Conservation (phyloP, 805 yeast species). For the Pichia nakasei region DNA sequence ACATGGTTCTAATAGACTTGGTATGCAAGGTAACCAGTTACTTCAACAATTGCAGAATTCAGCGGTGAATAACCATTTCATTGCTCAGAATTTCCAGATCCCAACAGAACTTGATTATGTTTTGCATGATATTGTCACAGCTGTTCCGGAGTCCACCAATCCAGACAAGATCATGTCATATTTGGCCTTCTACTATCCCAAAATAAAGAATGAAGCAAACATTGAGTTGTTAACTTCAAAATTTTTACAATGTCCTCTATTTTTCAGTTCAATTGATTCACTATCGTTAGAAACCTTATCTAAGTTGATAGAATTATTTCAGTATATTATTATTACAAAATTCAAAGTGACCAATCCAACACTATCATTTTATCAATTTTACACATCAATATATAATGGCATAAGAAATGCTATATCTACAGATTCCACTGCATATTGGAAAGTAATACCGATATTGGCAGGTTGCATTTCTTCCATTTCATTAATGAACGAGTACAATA, state of each 20-base stretch:
- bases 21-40: conserved; percentile 18
- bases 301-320: conserved; percentile 40
- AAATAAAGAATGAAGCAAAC: conserved; percentile 38
- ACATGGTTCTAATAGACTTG: conserved; percentile 12
- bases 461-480: conserved; percentile 35
- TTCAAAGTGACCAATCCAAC: conserved; percentile 41
- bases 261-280: conserved; percentile 16
- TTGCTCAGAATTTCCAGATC: not conserved
- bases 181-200: conserved; percentile 43
- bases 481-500: conserved; percentile 16
- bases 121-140: conserved; percentile 33
- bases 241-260: conserved; percentile 36
- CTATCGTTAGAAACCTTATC: conserved; percentile 28
- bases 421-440: conserved; percentile 29
- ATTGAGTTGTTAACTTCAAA: conserved; percentile 35
- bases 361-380: conserved; percentile 35
- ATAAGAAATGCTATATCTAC: not conserved
- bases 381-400: conserved; percentile 16
- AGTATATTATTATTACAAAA: conserved; percentile 37
- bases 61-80: not conserved
- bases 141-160: conserved; percentile 26
- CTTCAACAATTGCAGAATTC: not conserved
- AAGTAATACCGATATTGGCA: conserved; percentile 36
- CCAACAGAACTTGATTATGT: conserved; percentile 40
- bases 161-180: conserved; percentile 32